Evolutionary conservation across 2,329 filamentous ascomycete genomes (phyloP).

Genomic region (Coniochaeta sp.): DNA sequence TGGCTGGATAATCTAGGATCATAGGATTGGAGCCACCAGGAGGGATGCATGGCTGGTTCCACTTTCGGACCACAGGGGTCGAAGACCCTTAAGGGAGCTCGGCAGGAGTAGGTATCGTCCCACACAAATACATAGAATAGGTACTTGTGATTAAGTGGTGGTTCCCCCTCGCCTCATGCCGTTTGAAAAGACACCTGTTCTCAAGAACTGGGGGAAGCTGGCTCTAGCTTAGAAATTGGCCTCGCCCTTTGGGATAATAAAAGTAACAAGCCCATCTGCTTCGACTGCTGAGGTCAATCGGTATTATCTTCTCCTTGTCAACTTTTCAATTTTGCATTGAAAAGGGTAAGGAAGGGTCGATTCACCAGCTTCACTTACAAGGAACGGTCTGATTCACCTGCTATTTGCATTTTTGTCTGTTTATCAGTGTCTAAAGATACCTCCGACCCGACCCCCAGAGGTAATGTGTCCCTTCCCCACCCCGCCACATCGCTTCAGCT

Average conservation of each 20-base stretch:
- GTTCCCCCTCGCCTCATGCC: neutral
- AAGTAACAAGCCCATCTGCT: neutral
- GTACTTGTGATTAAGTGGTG: neutral
- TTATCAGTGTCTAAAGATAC: neutral
- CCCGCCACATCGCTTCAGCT: neutral
- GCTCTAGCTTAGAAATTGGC: constrained; percentile 2
- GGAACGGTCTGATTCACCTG: neutral
- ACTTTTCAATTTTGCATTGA: neutral
- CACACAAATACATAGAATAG: neutral
- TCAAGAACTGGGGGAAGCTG: neutral
- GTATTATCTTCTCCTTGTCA: neutral
- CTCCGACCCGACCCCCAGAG: too few relatives aligned
- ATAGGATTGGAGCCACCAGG: too few relatives aligned
- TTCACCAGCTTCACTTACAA: neutral
- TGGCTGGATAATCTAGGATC: neutral
- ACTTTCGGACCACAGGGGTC: neutral
- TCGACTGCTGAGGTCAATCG: neutral
- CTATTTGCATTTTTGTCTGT: neutral
- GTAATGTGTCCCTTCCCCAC: neutral
- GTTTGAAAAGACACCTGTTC: constrained; percentile 4
- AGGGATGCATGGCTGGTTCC: neutral
- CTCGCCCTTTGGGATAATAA: neutral
- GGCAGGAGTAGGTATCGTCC: neutral
- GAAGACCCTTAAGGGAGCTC: neutral
- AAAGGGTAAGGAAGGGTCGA: neutral